These are phyloP conservation scores for Aspergillus awamori DNA, from an alignment of 2,329 filamentous ascomycete genomes.

Conservation along the genomic window DNA sequence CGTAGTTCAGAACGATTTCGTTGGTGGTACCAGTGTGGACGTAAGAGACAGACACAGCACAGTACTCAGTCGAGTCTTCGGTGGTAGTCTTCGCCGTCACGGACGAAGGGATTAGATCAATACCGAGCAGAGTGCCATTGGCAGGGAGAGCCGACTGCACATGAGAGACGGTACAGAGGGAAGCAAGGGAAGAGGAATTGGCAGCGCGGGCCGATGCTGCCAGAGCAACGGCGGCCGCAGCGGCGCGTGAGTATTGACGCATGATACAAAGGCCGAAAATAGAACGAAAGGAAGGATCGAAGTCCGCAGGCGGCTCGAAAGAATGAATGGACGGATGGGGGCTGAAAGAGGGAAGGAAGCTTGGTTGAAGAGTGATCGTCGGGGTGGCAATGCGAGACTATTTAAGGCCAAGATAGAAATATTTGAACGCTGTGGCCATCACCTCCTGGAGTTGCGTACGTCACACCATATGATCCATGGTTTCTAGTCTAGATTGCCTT, in stretches of 20 bases:
- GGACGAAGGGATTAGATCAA: conserved; percentile 45
- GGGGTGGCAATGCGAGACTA: neutral
- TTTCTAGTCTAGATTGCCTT: neutral
- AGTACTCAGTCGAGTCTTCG: conserved; percentile 30
- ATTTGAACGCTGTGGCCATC: too few species aligned
- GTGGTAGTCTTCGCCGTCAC: conserved; percentile 44
- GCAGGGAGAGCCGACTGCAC: conserved; percentile 47
- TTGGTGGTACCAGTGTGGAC: conserved; percentile 47
- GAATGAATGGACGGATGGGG: neutral
- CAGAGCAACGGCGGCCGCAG: conserved; percentile 7
- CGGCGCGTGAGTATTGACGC: conserved; percentile 8
- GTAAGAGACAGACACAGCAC: conserved; percentile 49
- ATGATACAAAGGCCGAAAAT: neutral
- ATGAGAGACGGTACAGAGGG: conserved; percentile 48
- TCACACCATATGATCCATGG: neutral
- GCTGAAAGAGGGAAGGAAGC: neutral
- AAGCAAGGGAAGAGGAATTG: conserved; percentile 29
- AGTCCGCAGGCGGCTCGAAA: neutral
- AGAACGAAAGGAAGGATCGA: neutral
- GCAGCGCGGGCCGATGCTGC: conserved; percentile 1
- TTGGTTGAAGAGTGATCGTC: neutral
- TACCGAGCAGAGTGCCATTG: conserved; percentile 46
- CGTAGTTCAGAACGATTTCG: conserved; percentile 39
- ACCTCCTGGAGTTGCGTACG: neutral
- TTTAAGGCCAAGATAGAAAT: neutral